phyloP scores from a whole-genome alignment of 345 rosid genomes.

The Hibiscus syriacus region DNA sequence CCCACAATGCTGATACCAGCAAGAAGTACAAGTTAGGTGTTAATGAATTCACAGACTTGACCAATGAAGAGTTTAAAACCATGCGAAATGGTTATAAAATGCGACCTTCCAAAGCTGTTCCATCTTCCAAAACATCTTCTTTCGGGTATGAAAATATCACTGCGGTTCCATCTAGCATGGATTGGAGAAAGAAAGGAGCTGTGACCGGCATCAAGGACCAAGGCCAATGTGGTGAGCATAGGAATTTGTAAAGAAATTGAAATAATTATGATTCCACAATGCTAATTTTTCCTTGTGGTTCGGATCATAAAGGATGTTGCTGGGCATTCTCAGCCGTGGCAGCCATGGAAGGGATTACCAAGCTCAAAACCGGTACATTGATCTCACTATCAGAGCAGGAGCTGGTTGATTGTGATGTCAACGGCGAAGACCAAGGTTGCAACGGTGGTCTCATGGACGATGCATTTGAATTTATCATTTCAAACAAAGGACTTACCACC shows the following conservation, averaged over 20 bases:
- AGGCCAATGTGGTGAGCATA: constrained; percentile 29
- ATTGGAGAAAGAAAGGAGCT: constrained; percentile 34
- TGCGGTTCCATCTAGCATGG: constrained; percentile 18
- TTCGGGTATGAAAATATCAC: constrained; percentile 9
- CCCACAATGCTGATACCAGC: constrained; percentile 3
- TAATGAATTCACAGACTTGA: constrained; percentile 31
- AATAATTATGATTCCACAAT: background rate
- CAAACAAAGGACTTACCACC: constrained; percentile 5
- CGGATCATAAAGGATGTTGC: background rate
- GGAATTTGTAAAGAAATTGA: background rate
- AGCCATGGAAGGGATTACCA: constrained; percentile 11
- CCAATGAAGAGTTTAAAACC: constrained; percentile 29
- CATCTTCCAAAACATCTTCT: background rate
- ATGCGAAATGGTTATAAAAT: constrained; percentile 18
- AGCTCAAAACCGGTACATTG: background rate
- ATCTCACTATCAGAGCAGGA: constrained; percentile 11
- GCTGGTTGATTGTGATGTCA: constrained; percentile 16
- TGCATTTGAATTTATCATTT: constrained; percentile 12
- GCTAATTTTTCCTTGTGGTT: background rate
- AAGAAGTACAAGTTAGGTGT: constrained; percentile 20
- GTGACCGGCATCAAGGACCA: constrained; percentile 43
- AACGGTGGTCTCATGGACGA: constrained; percentile 12
- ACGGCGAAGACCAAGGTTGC: constrained; percentile 11
- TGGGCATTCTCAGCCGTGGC: background rate
- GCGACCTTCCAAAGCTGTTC: background rate